Base-by-base conservation (phyloP, 768 basidiomycete genomes). In the Myochromella boudieri region DNA sequence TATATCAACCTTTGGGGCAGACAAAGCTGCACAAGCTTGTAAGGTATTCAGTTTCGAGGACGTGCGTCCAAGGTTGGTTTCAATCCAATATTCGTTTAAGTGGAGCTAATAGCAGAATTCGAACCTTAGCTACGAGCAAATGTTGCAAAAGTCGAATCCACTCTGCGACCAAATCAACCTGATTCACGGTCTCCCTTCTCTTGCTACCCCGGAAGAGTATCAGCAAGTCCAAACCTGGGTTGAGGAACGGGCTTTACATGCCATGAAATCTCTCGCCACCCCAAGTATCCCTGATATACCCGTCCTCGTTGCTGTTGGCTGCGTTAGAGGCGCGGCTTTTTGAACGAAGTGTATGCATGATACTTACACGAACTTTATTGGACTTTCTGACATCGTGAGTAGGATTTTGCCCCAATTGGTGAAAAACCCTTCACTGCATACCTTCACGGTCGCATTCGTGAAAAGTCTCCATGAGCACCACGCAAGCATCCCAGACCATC, bases 361-460 rank as follows among this genome's bases (percentile, higher is more conserved):
- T 54, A 6, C 36, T 1, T 25, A 10, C 20, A 10, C 1, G 10
- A 32, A 6, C 11, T 14, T 14, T 24, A 37, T n/a, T 48, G 21
- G 4, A 26, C 26, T 60, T 37, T 17, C 9, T 8, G 31, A 10
- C 20, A 6, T n/a, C 25, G 6, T 15, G 6, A 14, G 6, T n/a
- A 54, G 66, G 8, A 51, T 65, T 21, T 43, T 65, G 12, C 61
- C 62, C 1, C 58, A 61, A 36, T n/a, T 67, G 12, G 14, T 45
- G 7, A 54, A 52, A 33, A 56, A 45, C 29, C 25, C 42, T 3
- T 39, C 57, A 14, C 54, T 43, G 17, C 65, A 57, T 36, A 11
- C 38, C 1, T 64, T 67, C 44, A 56, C 52, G 32, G 42, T 62
- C 10, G 53, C 59, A 0, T 56, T 69, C 25, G 32, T 60, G 22